These are phyloP conservation scores for Fusarium albosuccineum DNA, from an alignment of 2,329 filamentous ascomycete species.

Conservation along the genomic window DNA sequence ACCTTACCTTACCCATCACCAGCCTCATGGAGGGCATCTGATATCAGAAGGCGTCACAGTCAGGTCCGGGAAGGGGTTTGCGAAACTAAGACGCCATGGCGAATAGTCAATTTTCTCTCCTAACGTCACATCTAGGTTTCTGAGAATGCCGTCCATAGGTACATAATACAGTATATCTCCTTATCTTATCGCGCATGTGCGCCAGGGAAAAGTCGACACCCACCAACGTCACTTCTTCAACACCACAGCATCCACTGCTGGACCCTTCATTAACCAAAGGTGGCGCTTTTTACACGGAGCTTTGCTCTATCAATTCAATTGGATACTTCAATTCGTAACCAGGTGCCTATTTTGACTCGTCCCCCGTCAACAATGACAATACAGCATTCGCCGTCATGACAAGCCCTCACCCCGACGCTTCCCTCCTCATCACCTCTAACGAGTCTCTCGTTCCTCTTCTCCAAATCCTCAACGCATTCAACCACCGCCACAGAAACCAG, in stretches of 20 bases:
- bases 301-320: background rate
- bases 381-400: conserved; percentile 21
- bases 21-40: background rate
- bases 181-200: conserved; percentile 32
- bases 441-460: conserved; percentile 55
- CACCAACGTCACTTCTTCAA: conserved; percentile 21
- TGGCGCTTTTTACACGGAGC: background rate
- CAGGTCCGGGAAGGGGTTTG: too few relatives aligned
- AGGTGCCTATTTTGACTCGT: background rate
- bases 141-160: too few relatives aligned
- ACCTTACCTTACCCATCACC: conserved; percentile 26
- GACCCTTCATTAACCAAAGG: too few relatives aligned
- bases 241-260: conserved; percentile 1
- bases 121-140: too few relatives aligned
- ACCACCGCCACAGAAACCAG: conserved; percentile 92
- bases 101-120: too few relatives aligned
- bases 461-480: conserved; percentile 77
- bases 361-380: background rate
- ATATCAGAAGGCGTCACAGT: background rate
- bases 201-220: conserved; percentile 19
- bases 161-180: background rate
- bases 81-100: too few relatives aligned
- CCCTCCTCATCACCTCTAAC: conserved; percentile 33
- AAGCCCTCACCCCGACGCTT: conserved; percentile 11
- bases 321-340: background rate